A percentile compares a stretch with the other conserved stretches of the same genome.
Conservation (phyloP, 2,329 filamentous ascomycete species). For the Oidium heveae region DNA sequence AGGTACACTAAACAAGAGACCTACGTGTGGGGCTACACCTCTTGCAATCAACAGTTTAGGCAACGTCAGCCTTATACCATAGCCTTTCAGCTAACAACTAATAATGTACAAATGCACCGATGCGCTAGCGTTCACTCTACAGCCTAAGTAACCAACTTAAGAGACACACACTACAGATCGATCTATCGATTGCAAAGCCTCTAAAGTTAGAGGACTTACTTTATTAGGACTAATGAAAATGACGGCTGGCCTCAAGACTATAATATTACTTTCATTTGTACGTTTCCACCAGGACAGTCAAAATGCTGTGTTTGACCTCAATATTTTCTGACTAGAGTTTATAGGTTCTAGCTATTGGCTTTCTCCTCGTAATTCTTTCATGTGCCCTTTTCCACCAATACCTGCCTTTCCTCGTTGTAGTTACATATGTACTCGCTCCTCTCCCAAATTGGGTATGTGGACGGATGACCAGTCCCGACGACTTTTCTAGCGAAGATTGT, state of each 20-base stretch:
- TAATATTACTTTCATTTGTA: conserved; percentile 95
- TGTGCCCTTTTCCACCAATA: conserved; percentile 89
- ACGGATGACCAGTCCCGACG: conserved; percentile 73
- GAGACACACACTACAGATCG: not conserved
- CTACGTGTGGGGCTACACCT: too few relatives aligned
- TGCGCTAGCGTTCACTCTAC: too few relatives aligned
- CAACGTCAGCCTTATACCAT: too few relatives aligned
- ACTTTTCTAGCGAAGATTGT: conserved; percentile 54
- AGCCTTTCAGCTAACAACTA: too few relatives aligned
- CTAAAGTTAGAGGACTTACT: not conserved
- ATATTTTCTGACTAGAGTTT: not conserved
- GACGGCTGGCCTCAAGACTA: conserved; percentile 89
- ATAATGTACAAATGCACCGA: too few relatives aligned
- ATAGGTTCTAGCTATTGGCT: conserved; percentile 82
- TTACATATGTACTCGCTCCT: conserved; percentile 80
- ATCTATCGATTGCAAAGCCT: not conserved
- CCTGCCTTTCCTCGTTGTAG: conserved; percentile 84
- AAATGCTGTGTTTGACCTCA: too few relatives aligned
- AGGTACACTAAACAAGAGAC: too few relatives aligned
- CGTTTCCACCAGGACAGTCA: not conserved
- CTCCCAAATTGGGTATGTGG: conserved; percentile 91
- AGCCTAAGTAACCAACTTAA: not conserved
- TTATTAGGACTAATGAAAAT: conserved; percentile 14
- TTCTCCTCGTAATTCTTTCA: conserved; percentile 94
- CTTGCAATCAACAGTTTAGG: too few relatives aligned